Base-by-base conservation (phyloP, 495 filamentous ascomycete genomes). In the Aspergillus ostianus region DNA sequence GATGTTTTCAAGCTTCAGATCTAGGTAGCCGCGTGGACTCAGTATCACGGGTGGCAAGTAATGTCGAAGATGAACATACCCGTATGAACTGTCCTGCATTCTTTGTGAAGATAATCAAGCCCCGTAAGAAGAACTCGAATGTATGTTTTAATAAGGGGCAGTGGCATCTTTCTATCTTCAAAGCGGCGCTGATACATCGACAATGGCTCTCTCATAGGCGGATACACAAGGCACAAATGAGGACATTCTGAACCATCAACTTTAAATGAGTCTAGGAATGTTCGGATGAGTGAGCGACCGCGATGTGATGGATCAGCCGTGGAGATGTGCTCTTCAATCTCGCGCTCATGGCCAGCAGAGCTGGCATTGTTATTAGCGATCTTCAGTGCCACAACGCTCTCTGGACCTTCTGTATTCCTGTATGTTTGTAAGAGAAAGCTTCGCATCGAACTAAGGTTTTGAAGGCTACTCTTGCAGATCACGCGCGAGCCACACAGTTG, bases 1-100 rank as follows among this genome's bases (percentile, higher is more conserved):
- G 58, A 82, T 75, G 52, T 82, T 82, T 27, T 79, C 72, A 59
- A 74, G 64, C 63, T 79, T 82, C 50, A 82, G 62, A 70, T 80
- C 78, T 80, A 67, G 53, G 53, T 50, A 67, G 58, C 58, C 58
- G 49, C 58, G 23, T 65, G 20, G 45, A 49, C 45, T 72, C 19
- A 70, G 67, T 67, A 67, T 65, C 26, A 55, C 49, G 27, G 51
- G 67, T 44, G 1, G 50, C 56, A 70, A 62, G 17, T 9, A 68
- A 65, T 50, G 63, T 45, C 4, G 48, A 60, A 61, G 30, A 60
- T 65, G 29, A 59, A 65, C 57, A 65, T 65, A 72, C 72, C 66
- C 36, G 64, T 73, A 64, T 75, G 56, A 63, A 78, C 66, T 70
- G 65, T 59, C 67, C 67, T 70, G 64, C 66, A 78, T 50, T 70